A percentile compares a stretch with the other conserved stretches of the same genome.
phyloP scores from a whole-genome alignment of 1,284 basidiomycete genomes.

The Irpex rosettiformis region DNA sequence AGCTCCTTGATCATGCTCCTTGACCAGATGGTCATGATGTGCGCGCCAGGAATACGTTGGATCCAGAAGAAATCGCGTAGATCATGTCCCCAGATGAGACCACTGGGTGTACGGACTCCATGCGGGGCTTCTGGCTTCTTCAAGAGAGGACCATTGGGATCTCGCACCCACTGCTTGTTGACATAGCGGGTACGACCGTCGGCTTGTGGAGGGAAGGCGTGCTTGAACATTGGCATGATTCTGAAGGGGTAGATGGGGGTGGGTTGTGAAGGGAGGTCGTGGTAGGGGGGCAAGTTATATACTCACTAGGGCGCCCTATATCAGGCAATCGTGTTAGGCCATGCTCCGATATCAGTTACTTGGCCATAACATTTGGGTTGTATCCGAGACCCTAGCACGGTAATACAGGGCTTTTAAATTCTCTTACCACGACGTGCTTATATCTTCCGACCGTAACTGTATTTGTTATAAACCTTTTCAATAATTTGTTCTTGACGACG shows the following conservation, averaged over 20 bases:
- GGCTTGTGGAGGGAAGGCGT: background rate
- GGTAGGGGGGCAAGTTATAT: background rate
- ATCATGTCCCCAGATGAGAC: constrained; percentile 27
- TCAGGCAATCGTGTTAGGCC: too few relatives aligned
- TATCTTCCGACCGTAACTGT: too few relatives aligned
- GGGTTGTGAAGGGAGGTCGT: background rate
- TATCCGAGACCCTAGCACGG: too few relatives aligned
- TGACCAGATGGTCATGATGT: constrained; percentile 25
- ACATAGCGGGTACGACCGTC: constrained; percentile 16
- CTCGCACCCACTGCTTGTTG: constrained; percentile 21
- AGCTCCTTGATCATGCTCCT: constrained; percentile 27
- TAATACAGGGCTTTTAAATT: too few relatives aligned
- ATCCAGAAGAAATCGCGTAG: constrained; percentile 26
- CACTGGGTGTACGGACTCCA: constrained; percentile 24
- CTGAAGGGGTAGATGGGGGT: background rate
- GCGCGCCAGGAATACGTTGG: constrained; percentile 19
- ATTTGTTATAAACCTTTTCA: too few relatives aligned
- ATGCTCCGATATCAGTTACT: too few relatives aligned
- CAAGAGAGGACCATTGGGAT: constrained; percentile 22
- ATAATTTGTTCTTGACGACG: too few relatives aligned
- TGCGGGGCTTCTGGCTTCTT: constrained; percentile 20
- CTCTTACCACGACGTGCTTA: too few relatives aligned
- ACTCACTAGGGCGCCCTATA: background rate
- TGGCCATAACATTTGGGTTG: too few relatives aligned
- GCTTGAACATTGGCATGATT: background rate